phyloP scores from a whole-genome alignment of 345 rosid genomes.

The Linum lewisii region DNA sequence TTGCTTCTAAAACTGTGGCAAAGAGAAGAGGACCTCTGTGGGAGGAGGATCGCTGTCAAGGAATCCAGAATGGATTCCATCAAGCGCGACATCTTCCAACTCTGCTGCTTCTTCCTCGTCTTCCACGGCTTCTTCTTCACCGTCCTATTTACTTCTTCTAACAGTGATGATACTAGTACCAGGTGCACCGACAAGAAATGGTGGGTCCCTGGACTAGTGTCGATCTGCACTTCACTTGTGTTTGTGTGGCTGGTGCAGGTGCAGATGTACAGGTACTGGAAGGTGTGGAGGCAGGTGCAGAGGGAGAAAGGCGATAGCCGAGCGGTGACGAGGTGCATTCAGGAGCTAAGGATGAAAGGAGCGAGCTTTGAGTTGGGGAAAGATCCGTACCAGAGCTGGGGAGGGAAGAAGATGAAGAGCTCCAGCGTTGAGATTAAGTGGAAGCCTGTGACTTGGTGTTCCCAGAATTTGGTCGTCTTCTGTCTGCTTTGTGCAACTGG shows the following conservation, averaged over 20 bases:
- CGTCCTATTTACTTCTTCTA: constrained; percentile 29
- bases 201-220: constrained; percentile 71
- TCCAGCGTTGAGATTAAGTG: constrained; percentile 93
- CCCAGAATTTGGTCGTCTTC: constrained; percentile 50
- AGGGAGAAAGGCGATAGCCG: constrained; percentile 63
- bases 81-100: constrained; percentile 75
- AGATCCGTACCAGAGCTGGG: constrained; percentile 40
- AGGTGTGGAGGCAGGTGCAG: constrained; percentile 53
- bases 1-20: constrained; percentile 90
- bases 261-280: constrained; percentile 65
- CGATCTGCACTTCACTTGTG: constrained; percentile 52
- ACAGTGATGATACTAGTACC: neutral
- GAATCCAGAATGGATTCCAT: constrained; percentile 68
- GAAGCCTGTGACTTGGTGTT: constrained; percentile 80
- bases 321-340: constrained; percentile 58
- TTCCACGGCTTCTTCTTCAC: constrained; percentile 66
- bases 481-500: constrained; percentile 62
- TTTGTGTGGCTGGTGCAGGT: constrained; percentile 59
- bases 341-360: constrained; percentile 94
- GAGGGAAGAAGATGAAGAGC: constrained; percentile 81
- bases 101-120: constrained; percentile 60
- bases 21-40: constrained; percentile 64
- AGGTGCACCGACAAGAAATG: constrained; percentile 46
- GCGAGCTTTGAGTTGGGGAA: constrained; percentile 77
- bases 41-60: constrained; percentile 37